Conservation (phyloP, 2,329 filamentous ascomycete genomes). For the Claviceps arundinis region DNA sequence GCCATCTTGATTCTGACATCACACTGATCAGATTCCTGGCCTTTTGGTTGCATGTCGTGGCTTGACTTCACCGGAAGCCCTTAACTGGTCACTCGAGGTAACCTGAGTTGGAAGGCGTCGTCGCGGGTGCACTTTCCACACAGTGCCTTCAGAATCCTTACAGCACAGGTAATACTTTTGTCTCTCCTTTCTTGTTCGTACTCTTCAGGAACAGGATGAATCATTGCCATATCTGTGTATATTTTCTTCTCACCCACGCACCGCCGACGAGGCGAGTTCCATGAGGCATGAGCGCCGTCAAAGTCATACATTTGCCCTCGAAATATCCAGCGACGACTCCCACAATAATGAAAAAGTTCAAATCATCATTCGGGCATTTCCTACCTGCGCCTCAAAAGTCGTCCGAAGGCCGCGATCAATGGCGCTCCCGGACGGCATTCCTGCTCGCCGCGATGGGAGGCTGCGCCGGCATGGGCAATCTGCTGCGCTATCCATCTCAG, state of each 20-base stretch:
- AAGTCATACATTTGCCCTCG: neutral
- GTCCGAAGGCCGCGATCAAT: constrained; percentile 35
- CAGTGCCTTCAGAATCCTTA: neutral
- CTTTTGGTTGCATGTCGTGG: too few species aligned
- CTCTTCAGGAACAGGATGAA: neutral
- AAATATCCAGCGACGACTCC: neutral
- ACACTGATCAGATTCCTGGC: too few species aligned
- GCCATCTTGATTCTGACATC: neutral
- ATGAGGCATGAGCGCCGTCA: neutral
- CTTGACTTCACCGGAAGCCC: too few species aligned
- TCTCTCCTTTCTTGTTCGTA: neutral
- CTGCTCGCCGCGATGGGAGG: constrained; percentile 46
- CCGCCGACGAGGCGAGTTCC: neutral
- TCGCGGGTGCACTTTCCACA: neutral
- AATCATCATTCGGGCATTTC: neutral
- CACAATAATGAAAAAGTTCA: neutral
- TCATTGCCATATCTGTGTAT: neutral
- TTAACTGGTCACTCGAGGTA: too few species aligned
- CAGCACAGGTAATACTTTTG: neutral
- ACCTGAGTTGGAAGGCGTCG: neutral
- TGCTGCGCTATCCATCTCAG: constrained; percentile 43
- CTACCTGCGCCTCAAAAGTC: constrained; percentile 7
- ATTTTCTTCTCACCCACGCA: neutral
- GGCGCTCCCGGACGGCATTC: constrained; percentile 41
- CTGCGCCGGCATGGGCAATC: constrained; percentile 43